Conservation (phyloP, 1,139 yeast species). For the Hansenula sp. region DNA sequence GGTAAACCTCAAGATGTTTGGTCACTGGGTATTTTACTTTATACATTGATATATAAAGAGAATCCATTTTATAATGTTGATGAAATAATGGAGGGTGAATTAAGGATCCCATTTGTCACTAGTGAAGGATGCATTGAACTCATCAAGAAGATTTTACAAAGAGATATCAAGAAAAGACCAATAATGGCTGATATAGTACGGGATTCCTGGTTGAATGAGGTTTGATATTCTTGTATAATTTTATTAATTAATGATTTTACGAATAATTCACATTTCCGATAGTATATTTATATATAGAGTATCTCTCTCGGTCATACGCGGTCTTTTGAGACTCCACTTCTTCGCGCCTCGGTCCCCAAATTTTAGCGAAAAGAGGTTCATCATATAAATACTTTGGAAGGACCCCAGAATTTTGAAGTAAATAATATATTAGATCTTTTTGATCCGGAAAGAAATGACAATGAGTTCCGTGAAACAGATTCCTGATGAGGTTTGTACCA, state of each 20-base stretch:
- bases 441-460: too few relatives aligned
- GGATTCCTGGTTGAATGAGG: conserved; percentile 57
- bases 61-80: conserved; percentile 94
- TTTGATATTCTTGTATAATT: not conserved
- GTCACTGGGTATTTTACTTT: conserved; percentile 89
- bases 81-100: conserved; percentile 87
- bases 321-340: too few relatives aligned
- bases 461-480: conserved; percentile 9
- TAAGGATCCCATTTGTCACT: conserved; percentile 60
- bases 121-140: conserved; percentile 56
- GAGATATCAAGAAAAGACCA: conserved; percentile 65
- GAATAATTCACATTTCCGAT: too few relatives aligned
- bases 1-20: conserved; percentile 96
- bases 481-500: conserved; percentile 16
- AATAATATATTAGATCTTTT: too few relatives aligned
- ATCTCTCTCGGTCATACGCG: too few relatives aligned
- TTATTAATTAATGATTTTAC: too few relatives aligned
- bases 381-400: too few relatives aligned
- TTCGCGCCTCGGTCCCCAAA: too few relatives aligned
- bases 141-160: conserved; percentile 58
- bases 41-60: conserved; percentile 88
- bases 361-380: too few relatives aligned
- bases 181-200: conserved; percentile 63
- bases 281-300: too few relatives aligned
- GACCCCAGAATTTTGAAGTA: too few relatives aligned